phyloP scores from a whole-genome alignment of 2,329 filamentous ascomycete species.

The Allantophomopsis lycopodina region DNA sequence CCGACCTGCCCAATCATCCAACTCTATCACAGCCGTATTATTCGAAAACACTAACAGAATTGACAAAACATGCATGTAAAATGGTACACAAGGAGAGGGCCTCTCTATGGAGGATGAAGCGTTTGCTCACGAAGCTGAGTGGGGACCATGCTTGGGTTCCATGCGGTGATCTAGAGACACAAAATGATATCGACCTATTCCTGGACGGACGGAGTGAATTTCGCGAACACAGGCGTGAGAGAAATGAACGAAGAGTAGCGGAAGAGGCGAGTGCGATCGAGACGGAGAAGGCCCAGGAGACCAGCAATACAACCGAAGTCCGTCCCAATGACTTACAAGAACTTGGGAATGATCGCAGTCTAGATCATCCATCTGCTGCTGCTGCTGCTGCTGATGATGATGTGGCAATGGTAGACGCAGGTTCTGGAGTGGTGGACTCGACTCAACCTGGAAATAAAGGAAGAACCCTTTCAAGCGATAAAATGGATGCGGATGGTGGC shows the following conservation, averaged over 20 bases:
- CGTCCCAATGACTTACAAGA: not conserved
- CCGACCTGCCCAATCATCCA: conserved; percentile 62
- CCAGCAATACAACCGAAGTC: not conserved
- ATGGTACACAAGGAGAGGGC: conserved; percentile 65
- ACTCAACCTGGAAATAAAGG: not conserved
- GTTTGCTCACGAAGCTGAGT: conserved; percentile 57
- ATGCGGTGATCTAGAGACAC: conserved; percentile 40
- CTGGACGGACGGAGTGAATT: conserved; percentile 13
- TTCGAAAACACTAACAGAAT: conserved; percentile 57
- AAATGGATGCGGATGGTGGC: not conserved
- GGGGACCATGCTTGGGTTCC: conserved; percentile 62
- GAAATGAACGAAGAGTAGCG: conserved; percentile 9
- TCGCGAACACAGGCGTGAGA: conserved; percentile 8
- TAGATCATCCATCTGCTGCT: not conserved
- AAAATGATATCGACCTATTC: conserved; percentile 39
- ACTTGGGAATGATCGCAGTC: not conserved
- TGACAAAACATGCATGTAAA: conserved; percentile 53
- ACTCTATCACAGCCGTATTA: conserved; percentile 63
- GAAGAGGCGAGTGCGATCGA: conserved; percentile 13
- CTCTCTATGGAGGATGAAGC: conserved; percentile 61
- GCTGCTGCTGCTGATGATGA: conserved; percentile 1
- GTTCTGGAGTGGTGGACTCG: not conserved
- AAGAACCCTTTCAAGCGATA: not conserved
- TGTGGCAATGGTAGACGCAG: not conserved
- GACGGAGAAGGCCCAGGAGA: conserved; percentile 11